Evolutionary conservation across 352 stramenopile genomes (phyloP), one percentile per base, ranked within the genome.

Genomic region (Globisporangium acanthophoron): DNA sequence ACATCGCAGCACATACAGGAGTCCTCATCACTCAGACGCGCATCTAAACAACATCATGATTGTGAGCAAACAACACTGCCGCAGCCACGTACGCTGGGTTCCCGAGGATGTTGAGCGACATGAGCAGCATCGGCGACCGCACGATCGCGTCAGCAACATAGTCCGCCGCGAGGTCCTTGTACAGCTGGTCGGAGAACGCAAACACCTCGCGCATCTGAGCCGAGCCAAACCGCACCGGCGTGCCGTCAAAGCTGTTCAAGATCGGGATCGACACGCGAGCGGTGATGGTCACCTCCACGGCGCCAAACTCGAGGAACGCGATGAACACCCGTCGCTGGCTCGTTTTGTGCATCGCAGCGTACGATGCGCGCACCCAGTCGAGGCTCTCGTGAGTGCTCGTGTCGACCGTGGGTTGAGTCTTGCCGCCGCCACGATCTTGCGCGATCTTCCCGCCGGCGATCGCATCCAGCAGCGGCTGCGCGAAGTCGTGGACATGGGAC

Each of bases 31-130:
- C 39, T 58, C 11, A 58, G 53, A 47, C 20, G 8, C 35, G 35
- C 12, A 4, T 41, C 11, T 15, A 15, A 18, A 1, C 35, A 41
- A 15, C 11, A 4, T 9, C 11, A 9, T 40, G 16, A 4, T 4
- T 5, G 41, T 39, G 21, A 16, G 18, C 13, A 12, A 18, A 52
- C 20, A 58, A 1, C 21, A 35, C 35, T 13, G 33, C 3, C 8
- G 44, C 44, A 2, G 6, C 31, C n/a, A 76, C 82, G 50, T 87
- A 94, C 85, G 83, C 81, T 61, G 85, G 85, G 55, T 94, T 94
- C 27, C 85, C 85, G 49, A 92, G 63, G 54, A 92, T 87, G 66
- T 92, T 92, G 52, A 94, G 69, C 15, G 85, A 94, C 83, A 92
- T 88, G 15, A 94, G 43, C 29, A 94, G 62, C 66, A 92, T 70